Percentiles rank a stretch among this genome's conserved stretches.
Conservation (phyloP, 495 filamentous ascomycete genomes). For the Hypoxylon cercidicola region DNA sequence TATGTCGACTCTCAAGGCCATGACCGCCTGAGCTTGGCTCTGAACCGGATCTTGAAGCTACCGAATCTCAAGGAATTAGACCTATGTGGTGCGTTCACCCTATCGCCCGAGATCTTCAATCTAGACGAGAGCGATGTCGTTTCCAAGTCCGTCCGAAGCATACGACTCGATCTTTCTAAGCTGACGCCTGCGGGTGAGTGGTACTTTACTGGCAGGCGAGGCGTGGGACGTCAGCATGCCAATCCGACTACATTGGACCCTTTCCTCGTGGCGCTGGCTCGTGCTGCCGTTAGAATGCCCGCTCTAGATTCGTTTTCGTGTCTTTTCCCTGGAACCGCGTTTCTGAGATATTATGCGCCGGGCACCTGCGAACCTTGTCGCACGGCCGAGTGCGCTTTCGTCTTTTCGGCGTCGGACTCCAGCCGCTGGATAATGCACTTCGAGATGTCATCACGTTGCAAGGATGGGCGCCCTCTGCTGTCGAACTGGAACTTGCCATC, state of each 20-base stretch:
- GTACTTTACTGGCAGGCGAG: conserved; percentile 6
- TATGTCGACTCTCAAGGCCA: background rate
- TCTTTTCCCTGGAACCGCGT: background rate
- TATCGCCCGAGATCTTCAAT: conserved; percentile 12
- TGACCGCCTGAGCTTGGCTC: conserved; percentile 15
- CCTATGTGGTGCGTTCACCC: background rate
- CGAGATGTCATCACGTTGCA: background rate
- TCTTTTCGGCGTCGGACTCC: too few species aligned
- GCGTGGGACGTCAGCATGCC: background rate
- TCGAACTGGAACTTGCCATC: background rate
- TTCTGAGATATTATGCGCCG: background rate
- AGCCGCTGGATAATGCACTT: background rate
- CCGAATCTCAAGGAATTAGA: conserved; percentile 3
- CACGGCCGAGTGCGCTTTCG: too few species aligned
- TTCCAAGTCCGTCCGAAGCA: background rate
- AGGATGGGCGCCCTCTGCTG: background rate
- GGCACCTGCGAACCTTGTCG: background rate
- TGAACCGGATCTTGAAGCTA: conserved; percentile 19
- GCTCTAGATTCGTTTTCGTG: background rate
- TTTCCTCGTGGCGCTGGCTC: conserved; percentile 14
- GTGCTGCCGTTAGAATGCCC: conserved; percentile 11
- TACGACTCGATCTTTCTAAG: conserved; percentile 1
- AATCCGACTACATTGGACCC: conserved; percentile 6
- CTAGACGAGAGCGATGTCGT: background rate
- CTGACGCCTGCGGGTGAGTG: conserved; percentile 1